A percentile compares a stretch with the other conserved stretches of the same genome.
phyloP scores from a whole-genome alignment of 176 grass and related monocot genomes.

The Aegilops tauschii region DNA sequence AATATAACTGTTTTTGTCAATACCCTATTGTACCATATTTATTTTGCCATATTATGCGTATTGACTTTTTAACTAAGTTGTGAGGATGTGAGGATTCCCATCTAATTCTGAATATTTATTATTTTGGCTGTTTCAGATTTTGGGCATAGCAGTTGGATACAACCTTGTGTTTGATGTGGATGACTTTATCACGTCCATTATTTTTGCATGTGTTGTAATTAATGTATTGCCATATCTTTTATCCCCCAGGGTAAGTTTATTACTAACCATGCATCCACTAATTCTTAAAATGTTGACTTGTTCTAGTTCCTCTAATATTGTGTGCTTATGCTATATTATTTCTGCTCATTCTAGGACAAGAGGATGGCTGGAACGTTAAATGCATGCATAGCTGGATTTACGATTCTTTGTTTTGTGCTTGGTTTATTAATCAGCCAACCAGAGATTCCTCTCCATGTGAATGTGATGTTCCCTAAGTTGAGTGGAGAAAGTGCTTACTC shows the following conservation, averaged over 20 bases:
- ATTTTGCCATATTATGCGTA: background rate
- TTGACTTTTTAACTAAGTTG: background rate
- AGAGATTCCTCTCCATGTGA: slow-evolving; percentile 53
- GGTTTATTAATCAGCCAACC: slow-evolving; percentile 77
- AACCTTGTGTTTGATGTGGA: slow-evolving; percentile 48
- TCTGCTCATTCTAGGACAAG: slow-evolving; percentile 39
- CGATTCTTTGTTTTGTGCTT: slow-evolving; percentile 74
- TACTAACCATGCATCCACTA: background rate
- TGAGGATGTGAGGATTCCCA: background rate
- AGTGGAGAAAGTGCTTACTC: slow-evolving; percentile 84
- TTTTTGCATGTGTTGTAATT: slow-evolving; percentile 41
- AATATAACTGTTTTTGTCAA: background rate
- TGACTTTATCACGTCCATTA: slow-evolving; percentile 44
- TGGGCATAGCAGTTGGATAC: slow-evolving; percentile 62
- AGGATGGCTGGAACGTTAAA: slow-evolving; percentile 43
- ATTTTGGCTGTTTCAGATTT: slow-evolving; percentile 45
- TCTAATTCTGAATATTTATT: background rate
- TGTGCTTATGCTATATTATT: slow-evolving; percentile 16
- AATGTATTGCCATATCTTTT: slow-evolving; percentile 51
- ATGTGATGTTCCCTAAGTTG: slow-evolving; percentile 79
- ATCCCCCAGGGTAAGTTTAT: slow-evolving; percentile 46
- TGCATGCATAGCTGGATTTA: slow-evolving; percentile 54
- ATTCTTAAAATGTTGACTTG: background rate
- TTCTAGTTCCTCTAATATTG: background rate
- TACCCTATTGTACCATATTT: too few species aligned